Conservation (phyloP, 352 stramenopile genomes). For the Globisporangium abappressorium region DNA sequence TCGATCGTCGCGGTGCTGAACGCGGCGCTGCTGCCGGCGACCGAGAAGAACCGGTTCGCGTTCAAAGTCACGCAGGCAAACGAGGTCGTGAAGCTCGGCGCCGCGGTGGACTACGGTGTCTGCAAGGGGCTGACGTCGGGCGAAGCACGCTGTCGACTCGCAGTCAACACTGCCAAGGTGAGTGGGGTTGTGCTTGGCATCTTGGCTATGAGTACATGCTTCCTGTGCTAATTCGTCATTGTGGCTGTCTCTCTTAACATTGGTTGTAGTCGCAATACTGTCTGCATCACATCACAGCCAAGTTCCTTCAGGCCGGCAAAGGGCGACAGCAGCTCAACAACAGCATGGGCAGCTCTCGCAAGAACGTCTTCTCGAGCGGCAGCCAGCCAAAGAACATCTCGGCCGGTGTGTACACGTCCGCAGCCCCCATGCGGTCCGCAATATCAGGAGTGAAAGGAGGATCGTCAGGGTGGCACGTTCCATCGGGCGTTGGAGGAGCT, state of each 20-base stretch:
- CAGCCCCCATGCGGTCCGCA: constrained; percentile 13
- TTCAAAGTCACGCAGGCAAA: constrained; percentile 61
- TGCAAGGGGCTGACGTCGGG: constrained; percentile 65
- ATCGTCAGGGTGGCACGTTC: constrained; percentile 17
- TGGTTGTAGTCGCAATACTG: constrained; percentile 59
- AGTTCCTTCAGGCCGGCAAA: constrained; percentile 70
- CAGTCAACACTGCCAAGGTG: constrained; percentile 74
- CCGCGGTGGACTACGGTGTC: constrained; percentile 68
- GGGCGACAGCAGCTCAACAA: constrained; percentile 78
- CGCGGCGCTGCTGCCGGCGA: constrained; percentile 54
- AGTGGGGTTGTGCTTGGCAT: not conserved
- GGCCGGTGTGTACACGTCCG: constrained; percentile 64
- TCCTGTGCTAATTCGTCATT: not conserved
- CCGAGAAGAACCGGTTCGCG: constrained; percentile 75
- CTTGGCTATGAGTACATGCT: constrained; percentile 2
- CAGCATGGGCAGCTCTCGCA: constrained; percentile 57
- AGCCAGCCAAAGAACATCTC: constrained; percentile 74
- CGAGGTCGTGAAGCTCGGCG: constrained; percentile 64
- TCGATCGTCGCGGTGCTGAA: constrained; percentile 72
- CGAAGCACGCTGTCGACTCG: constrained; percentile 63
- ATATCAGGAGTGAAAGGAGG: constrained; percentile 2
- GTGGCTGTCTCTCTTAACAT: too few relatives aligned
- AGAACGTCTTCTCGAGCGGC: constrained; percentile 51
- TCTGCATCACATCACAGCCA: constrained; percentile 70
- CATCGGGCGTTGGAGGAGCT: constrained; percentile 13